Evolutionary conservation across 1,139 yeast genomes (phyloP).

Genomic region (Geotrichum fermentans): DNA sequence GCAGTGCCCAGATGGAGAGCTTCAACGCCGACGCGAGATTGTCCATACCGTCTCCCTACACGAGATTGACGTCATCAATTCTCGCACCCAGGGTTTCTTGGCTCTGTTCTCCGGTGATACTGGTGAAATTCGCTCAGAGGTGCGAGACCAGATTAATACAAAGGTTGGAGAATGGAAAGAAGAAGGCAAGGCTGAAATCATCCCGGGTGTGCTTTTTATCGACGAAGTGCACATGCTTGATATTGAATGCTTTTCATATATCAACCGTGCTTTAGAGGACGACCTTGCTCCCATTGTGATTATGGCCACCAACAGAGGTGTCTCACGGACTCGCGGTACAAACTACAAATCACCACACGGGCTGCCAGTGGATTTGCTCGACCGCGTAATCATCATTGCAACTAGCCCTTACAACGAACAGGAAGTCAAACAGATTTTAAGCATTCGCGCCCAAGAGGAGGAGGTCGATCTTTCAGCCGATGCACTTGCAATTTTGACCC

Average conservation of each 20-base stretch:
- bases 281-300: slow-evolving; percentile 95
- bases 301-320: slow-evolving; percentile 97
- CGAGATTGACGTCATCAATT: slow-evolving; percentile 96
- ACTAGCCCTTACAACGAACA: slow-evolving; percentile 71
- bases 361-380: slow-evolving; percentile 87
- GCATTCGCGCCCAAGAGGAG: slow-evolving; percentile 93
- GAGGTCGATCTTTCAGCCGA: slow-evolving; percentile 82
- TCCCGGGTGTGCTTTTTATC: slow-evolving; percentile 96
- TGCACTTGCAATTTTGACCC: slow-evolving; percentile 83
- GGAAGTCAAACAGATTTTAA: slow-evolving; percentile 78
- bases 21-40: slow-evolving; percentile 90
- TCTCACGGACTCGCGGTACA: slow-evolving; percentile 88
- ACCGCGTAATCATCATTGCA: slow-evolving; percentile 87
- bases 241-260: slow-evolving; percentile 91
- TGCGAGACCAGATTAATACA: slow-evolving; percentile 92
- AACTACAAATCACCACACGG: slow-evolving; percentile 95
- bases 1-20: slow-evolving; percentile 97
- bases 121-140: slow-evolving; percentile 93
- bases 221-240: slow-evolving; percentile 99
- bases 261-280: slow-evolving; percentile 94
- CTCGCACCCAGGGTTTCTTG: slow-evolving; percentile 95
- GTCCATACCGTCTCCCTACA: slow-evolving; percentile 95
- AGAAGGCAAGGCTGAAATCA: slow-evolving; percentile 97
- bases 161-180: slow-evolving; percentile 99
- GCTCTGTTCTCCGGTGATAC: slow-evolving; percentile 97